A percentile compares a stretch with the other conserved stretches of the same genome.
These are phyloP conservation scores for Backusella tuberculispora DNA, from an alignment of 192 early-diverging fungal species.

Conservation along the genomic window DNA sequence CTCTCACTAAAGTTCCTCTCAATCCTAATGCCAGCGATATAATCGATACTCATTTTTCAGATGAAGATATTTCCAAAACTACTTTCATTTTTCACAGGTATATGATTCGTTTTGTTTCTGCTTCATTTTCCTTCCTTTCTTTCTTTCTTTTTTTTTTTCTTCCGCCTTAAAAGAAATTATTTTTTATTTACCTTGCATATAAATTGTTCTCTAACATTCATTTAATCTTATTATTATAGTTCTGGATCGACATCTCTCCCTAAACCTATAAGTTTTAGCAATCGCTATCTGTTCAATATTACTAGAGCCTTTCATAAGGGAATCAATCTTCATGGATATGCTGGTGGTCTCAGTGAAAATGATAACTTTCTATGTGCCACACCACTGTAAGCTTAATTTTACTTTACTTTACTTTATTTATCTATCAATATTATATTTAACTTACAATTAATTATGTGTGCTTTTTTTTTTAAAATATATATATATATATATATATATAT, in stretches of 20 bases:
- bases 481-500: too few species aligned
- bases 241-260: conserved; percentile 19
- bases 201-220: background rate
- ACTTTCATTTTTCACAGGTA: conserved; percentile 17
- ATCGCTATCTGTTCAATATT: background rate
- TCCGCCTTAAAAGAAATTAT: too few species aligned
- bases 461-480: background rate
- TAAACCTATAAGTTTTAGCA: background rate
- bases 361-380: background rate
- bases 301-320: background rate
- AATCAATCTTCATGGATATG: background rate
- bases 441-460: background rate
- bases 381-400: background rate
- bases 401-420: background rate
- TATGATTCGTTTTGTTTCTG: too few species aligned
- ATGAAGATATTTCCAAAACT: background rate
- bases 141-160: too few species aligned
- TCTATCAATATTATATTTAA: background rate
- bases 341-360: background rate
- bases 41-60: background rate
- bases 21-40: background rate
- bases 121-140: too few species aligned
- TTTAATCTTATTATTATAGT: background rate
- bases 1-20: background rate
- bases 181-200: background rate